phyloP scores from a whole-genome alignment of 2,329 filamentous ascomycete genomes.

The Fusarium brachygibbosum region DNA sequence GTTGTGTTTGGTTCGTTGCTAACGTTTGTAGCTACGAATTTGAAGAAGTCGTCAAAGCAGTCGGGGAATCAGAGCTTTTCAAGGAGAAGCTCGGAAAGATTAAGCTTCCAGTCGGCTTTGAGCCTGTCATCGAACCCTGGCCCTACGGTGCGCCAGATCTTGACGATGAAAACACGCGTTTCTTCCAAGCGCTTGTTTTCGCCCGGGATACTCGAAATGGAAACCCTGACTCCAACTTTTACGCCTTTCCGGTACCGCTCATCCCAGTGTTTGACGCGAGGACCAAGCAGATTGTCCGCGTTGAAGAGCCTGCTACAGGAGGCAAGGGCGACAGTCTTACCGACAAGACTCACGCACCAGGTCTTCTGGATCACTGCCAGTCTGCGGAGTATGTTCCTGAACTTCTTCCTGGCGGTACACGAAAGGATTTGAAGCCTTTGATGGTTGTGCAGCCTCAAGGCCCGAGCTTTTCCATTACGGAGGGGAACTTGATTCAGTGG shows the following conservation, averaged over 20 bases:
- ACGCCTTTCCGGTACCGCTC: slow-evolving; percentile 66
- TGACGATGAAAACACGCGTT: slow-evolving; percentile 49
- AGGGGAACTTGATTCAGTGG: slow-evolving; percentile 64
- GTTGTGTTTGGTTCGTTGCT: rapidly evolving
- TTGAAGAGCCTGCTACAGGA: slow-evolving; percentile 54
- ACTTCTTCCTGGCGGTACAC: slow-evolving; percentile 56
- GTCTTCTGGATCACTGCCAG: slow-evolving; percentile 51
- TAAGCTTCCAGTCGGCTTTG: slow-evolving; percentile 49
- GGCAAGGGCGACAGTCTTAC: slow-evolving; percentile 47
- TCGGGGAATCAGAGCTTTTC: slow-evolving; percentile 50
- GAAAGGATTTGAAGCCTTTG: slow-evolving; percentile 70
- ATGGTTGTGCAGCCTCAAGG: slow-evolving; percentile 59
- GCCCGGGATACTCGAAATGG: slow-evolving; percentile 50
- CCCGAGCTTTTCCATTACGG: slow-evolving; percentile 58
- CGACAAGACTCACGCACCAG: slow-evolving; percentile 33
- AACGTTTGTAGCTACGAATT: slow-evolving; percentile 45
- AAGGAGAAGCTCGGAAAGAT: slow-evolving; percentile 51
- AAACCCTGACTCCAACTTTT: slow-evolving; percentile 66
- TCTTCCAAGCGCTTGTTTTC: slow-evolving; percentile 54
- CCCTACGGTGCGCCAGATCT: slow-evolving; percentile 51
- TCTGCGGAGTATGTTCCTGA: slow-evolving; percentile 59
- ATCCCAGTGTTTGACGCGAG: slow-evolving; percentile 58
- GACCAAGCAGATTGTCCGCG: slow-evolving; percentile 51
- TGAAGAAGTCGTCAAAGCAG: slow-evolving; percentile 52
- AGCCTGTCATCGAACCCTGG: slow-evolving; percentile 54